phyloP scores from a whole-genome alignment of 2,329 filamentous ascomycete genomes.

The Bipolaris sorokiniana region DNA sequence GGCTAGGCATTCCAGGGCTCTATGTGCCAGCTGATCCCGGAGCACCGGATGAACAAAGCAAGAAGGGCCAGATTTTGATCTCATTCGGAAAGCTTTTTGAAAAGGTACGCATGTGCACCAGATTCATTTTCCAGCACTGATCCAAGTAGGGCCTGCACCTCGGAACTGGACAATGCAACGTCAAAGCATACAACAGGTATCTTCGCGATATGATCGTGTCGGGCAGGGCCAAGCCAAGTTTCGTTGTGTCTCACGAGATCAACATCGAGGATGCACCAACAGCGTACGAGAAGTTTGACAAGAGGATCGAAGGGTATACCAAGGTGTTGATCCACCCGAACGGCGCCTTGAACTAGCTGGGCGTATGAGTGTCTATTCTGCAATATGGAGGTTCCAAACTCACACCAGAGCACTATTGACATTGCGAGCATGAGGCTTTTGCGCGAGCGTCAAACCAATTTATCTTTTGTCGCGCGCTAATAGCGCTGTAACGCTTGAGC shows the following conservation, averaged over 20 bases:
- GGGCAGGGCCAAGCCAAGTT: conserved; percentile 69
- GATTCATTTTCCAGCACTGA: conserved; percentile 7
- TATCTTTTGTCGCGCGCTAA: neutral
- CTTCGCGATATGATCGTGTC: conserved; percentile 69
- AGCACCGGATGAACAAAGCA: conserved; percentile 64
- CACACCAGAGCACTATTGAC: neutral
- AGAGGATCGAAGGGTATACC: conserved; percentile 69
- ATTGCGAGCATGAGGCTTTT: neutral
- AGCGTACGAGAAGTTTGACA: conserved; percentile 71
- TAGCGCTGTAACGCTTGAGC: conserved; percentile 48
- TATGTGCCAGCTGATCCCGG: conserved; percentile 64
- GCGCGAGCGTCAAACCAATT: neutral
- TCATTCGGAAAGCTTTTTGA: conserved; percentile 73
- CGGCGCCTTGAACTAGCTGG: conserved; percentile 47
- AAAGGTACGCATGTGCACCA: conserved; percentile 55
- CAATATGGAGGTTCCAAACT: conserved; percentile 1
- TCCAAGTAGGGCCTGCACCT: conserved; percentile 60
- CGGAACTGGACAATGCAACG: conserved; percentile 70
- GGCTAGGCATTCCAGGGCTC: conserved; percentile 66
- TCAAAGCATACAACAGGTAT: conserved; percentile 71
- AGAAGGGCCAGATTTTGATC: conserved; percentile 68
- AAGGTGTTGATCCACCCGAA: conserved; percentile 73
- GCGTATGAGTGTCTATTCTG: conserved; percentile 11
- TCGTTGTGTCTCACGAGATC: conserved; percentile 70
- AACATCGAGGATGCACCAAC: conserved; percentile 65